Base-by-base conservation (phyloP, 805 yeast genomes). In the Dipodascus geniculatus region DNA sequence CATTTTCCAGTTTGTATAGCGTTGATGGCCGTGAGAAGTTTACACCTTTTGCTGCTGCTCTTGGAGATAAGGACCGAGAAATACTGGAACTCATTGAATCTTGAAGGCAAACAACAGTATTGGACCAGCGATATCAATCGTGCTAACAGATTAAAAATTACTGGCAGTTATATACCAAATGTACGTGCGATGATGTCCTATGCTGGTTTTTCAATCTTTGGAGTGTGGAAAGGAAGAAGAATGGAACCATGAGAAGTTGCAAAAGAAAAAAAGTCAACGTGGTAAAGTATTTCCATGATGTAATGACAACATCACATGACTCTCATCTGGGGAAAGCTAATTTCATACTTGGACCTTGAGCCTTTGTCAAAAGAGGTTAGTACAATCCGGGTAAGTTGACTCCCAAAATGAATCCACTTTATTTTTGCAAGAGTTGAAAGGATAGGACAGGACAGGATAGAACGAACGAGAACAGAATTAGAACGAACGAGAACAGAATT, bases 21-120 rank as follows among this genome's bases (percentile, higher is more conserved):
- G 61, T 60, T 47, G 58, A 51, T 2, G 63, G 63, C 19, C 63
- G 54, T 17, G 58, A 54, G 51, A 60, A 60, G 54, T 60, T 60
- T 16, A 38, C 44, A 11, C 44, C 44, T 17, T 38, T 38, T 38
- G 33, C 33, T n/a, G 35, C 35, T 38, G 44, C 20, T 38, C 20
- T 38, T 38, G 44, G 44, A 38, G 44, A 38, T 38, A 38, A 38
- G 19, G 44, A 38, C 19, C 44, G 44, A 14, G 44, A 11, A 16
- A 38, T 38, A 38, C 19, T n/a, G 11, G 44, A 38, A 17, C 44
- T 38, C 44, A 38, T 38, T 38, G 19, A 4, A 16, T 6, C 11
- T 11, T 11, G 33, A 11, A 28, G 33, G 9, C 6, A 28, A 28
- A 28, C n/a, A n/a, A n/a, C n/a, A n/a, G n/a, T n/a, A n/a, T n/a